Base-by-base conservation (phyloP, 1,139 yeast species). In the Meyerozyma sp. region DNA sequence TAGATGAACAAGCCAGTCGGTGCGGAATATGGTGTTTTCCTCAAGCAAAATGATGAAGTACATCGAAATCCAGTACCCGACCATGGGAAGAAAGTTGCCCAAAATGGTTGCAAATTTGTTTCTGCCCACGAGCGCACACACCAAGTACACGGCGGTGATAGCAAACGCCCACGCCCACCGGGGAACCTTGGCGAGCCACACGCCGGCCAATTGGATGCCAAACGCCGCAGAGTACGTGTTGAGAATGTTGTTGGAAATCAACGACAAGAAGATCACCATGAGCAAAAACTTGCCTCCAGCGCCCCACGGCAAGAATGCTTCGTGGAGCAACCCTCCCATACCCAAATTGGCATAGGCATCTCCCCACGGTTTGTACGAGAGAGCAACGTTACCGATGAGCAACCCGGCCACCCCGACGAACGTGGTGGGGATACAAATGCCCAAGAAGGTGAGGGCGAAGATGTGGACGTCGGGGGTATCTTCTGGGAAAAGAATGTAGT, bases 51-150 rank as follows among this genome's bases (percentile, higher is more conserved):
- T 64, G 25, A 80, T 77, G 55, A 85, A 80, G 62, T 89, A 90
- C 68, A 90, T 87, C 43, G 93, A 81, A 43, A 87, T 78, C 97
- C 97, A 90, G 65, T 90, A 90, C 1, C 96, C 96, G 48, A 90
- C 79, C 96, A 90, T 89, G 8, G 97, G 96, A 53, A 90, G 70
- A 67, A 90, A 90, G 57, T 89, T 90, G n/a, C 90, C 81, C 57
- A 90, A 69, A 49, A 89, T 88, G 4, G 81, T 73, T 39, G 90
- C 75, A 59, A 90, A 85, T 54, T 82, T 80, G 61, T 85, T 70
- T 55, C 88, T 75, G 9, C 97, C 97, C 10, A 81, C 93, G 43
- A 84, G 58, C 1, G 93, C 84, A 59, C 85, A 76, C 1, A 84
- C 81, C 53, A 87, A 69, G 54, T 82, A 84, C 20, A 86, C 66